Conservation (phyloP, 2,329 filamentous ascomycete species). For the Pseudocercospora ulei region DNA sequence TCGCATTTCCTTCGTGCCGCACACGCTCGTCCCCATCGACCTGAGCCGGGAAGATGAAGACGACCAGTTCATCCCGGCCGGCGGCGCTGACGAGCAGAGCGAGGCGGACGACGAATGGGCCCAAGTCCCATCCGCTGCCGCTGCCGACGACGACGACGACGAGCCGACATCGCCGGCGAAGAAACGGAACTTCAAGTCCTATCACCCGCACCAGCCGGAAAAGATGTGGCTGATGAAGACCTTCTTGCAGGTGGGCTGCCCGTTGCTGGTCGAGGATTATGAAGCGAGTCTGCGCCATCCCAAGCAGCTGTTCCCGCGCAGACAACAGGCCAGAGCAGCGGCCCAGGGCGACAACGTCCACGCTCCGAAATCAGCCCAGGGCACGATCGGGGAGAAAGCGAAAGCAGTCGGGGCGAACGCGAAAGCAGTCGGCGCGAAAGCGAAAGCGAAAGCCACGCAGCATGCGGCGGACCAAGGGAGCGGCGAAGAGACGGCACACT, state of each 20-base stretch:
- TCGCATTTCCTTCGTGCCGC: conserved; percentile 66
- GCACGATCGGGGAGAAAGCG: conserved; percentile 18
- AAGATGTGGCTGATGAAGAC: conserved; percentile 60
- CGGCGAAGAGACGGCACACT: no score
- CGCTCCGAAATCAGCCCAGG: conserved; percentile 17
- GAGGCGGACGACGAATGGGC: conserved; percentile 29
- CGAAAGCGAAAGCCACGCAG: no score
- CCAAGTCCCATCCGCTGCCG: conserved; percentile 18
- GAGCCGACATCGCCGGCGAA: conserved; percentile 36
- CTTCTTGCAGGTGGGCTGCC: conserved; percentile 55
- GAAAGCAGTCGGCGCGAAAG: no score
- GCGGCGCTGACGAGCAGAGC: conserved; percentile 31
- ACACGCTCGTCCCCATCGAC: conserved; percentile 67
- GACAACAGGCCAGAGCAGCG: conserved; percentile 23
- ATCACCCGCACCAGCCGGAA: conserved; percentile 57
- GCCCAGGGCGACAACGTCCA: conserved; percentile 20
- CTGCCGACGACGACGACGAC: conserved; percentile 29
- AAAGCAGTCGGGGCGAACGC: no score
- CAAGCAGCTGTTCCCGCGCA: conserved; percentile 26
- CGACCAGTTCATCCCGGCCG: conserved; percentile 35
- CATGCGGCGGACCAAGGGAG: no score
- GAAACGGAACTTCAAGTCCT: conserved; percentile 42
- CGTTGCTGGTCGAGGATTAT: conserved; percentile 57
- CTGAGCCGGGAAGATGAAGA: conserved; percentile 65
- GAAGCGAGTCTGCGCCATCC: conserved; percentile 40